Evolutionary conservation across 768 basidiomycete genomes (phyloP).

Genomic region (Agaricus bisporus): DNA sequence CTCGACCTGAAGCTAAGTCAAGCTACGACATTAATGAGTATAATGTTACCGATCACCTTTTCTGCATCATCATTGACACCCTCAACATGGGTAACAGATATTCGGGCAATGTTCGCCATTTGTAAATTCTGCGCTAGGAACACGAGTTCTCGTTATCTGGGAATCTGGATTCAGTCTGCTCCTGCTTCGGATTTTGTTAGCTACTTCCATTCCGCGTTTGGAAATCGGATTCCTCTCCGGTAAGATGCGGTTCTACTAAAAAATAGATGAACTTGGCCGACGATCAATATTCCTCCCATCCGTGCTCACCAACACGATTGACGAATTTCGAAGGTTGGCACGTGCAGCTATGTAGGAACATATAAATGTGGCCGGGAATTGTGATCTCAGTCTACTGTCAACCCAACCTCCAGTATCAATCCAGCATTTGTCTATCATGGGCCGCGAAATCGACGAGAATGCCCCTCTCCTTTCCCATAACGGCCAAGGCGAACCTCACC

Average conservation of each 20-base stretch:
- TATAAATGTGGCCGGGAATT: constrained; percentile 12
- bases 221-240: constrained; percentile 1
- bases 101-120: background rate
- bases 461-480: constrained; percentile 21
- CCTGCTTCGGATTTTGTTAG: constrained; percentile 6
- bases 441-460: constrained; percentile 16
- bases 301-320: background rate
- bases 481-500: constrained; percentile 6
- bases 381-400: constrained; percentile 6
- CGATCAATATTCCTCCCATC: constrained; percentile 2
- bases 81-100: too few relatives aligned
- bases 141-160: background rate
- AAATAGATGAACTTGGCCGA: background rate
- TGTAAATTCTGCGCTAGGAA: background rate
- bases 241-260: constrained; percentile 1
- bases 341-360: constrained; percentile 12
- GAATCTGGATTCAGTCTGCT: constrained; percentile 8
- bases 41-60: too few relatives aligned
- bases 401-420: background rate
- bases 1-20: too few relatives aligned
- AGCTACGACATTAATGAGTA: too few relatives aligned
- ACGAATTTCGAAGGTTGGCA: constrained; percentile 7
- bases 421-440: constrained; percentile 13
- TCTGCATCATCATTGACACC: background rate
- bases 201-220: background rate